Evolutionary conservation across 2,329 filamentous ascomycete genomes (phyloP).

Genomic region (Trichophyton simii): DNA sequence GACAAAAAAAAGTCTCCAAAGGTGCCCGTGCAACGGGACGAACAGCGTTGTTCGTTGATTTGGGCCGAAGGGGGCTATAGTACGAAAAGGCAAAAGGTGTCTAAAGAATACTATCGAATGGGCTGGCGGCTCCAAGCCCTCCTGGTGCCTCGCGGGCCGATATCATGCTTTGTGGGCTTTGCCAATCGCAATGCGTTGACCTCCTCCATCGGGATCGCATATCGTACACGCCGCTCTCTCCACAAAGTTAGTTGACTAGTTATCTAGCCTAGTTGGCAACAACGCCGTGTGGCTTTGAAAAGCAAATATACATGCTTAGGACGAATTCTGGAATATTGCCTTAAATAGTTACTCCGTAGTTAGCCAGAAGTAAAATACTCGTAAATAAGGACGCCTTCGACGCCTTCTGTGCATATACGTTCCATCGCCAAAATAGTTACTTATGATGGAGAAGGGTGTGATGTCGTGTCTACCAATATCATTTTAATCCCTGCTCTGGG

Average conservation of each 20-base stretch:
- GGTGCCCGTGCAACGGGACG: neutral
- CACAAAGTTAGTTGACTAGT: neutral
- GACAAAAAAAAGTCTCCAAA: neutral
- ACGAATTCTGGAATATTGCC: neutral
- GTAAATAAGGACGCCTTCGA: neutral
- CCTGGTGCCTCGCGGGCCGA: neutral
- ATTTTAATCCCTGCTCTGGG: too few species aligned
- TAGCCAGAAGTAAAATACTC: neutral
- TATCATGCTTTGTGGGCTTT: neutral
- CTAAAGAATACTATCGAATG: neutral
- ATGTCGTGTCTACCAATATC: too few species aligned
- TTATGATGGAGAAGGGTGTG: neutral
- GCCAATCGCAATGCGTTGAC: neutral
- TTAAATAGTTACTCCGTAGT: too few species aligned
- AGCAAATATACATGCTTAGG: neutral
- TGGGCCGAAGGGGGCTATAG: neutral
- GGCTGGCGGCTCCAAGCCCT: neutral
- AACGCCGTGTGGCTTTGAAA: neutral
- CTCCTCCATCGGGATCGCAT: neutral
- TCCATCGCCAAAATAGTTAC: too few species aligned
- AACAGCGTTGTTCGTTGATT: neutral
- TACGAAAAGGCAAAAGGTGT: neutral
- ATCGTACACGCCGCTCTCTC: neutral
- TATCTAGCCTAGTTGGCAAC: neutral
- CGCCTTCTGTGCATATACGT: neutral